Evolutionary conservation across 148 eudicot species (phyloP).

Genomic region (Rhododendron ovatum): DNA sequence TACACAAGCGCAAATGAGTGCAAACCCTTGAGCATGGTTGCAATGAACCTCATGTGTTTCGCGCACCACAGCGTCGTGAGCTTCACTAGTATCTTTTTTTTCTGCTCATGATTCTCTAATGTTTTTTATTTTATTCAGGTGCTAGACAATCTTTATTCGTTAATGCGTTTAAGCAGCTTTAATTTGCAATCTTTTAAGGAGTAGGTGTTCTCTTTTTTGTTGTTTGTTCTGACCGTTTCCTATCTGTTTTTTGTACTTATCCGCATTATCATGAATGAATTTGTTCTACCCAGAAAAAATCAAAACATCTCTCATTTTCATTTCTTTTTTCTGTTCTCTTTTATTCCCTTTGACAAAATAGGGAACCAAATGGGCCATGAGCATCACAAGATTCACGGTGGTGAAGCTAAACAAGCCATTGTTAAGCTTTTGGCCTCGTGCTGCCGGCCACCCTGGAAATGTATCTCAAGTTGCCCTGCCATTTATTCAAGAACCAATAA

Average conservation of each 20-base stretch:
- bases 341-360: not conserved
- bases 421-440: not conserved
- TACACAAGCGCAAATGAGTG: no score
- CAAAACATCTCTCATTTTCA: not conserved
- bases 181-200: not conserved
- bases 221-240: not conserved
- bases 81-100: no score
- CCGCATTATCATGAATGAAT: not conserved
- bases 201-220: not conserved
- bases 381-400: not conserved
- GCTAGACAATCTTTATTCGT: not conserved
- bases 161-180: not conserved
- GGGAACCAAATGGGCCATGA: not conserved
- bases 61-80: no score
- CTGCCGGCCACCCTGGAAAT: not conserved
- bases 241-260: not conserved
- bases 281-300: not conserved
- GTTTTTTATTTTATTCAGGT: no score
- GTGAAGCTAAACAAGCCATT: not conserved
- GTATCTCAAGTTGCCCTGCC: not conserved
- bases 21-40: no score
- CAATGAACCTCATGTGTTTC: no score
- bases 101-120: no score
- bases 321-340: not conserved
- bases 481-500: not conserved